Conservation (phyloP, 345 rosid species). For the Mangifera indica region DNA sequence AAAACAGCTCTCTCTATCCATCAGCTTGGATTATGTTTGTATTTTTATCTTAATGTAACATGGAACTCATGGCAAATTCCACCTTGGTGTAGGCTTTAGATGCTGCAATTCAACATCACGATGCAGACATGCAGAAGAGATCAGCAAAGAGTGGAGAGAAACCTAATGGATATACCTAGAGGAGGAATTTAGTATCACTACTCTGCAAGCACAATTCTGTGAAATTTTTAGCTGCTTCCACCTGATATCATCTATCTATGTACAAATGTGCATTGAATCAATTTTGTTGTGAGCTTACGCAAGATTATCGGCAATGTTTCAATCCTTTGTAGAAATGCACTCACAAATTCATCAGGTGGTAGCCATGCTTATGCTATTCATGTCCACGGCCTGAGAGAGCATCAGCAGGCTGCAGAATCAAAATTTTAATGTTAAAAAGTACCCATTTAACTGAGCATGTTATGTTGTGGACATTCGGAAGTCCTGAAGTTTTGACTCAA, state of each 20-base stretch:
- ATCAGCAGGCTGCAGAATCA: too few relatives aligned
- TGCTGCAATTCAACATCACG: slow-evolving; percentile 43
- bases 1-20: too few relatives aligned
- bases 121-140: slow-evolving; percentile 37
- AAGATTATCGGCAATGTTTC: background rate
- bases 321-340: slow-evolving; percentile 1
- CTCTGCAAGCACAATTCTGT: background rate
- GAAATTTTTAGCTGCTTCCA: slow-evolving; percentile 4
- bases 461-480: too few relatives aligned
- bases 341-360: background rate
- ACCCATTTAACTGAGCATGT: too few relatives aligned
- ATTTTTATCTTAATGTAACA: background rate
- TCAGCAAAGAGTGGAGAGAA: slow-evolving; percentile 31
- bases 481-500: too few relatives aligned
- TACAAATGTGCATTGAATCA: slow-evolving; percentile 16
- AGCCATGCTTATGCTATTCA: background rate
- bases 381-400: too few relatives aligned
- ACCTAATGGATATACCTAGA: slow-evolving; percentile 31
- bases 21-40: background rate
- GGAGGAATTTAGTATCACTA: background rate
- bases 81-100: slow-evolving; percentile 32
- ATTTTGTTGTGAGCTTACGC: slow-evolving; percentile 13
- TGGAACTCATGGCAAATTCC: background rate
- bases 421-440: too few relatives aligned
- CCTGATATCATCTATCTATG: background rate